Evolutionary conservation across 371 early-diverging fungal genomes (phyloP), one percentile per base, ranked within the genome.

Genomic region (Umbelopsis sp.): DNA sequence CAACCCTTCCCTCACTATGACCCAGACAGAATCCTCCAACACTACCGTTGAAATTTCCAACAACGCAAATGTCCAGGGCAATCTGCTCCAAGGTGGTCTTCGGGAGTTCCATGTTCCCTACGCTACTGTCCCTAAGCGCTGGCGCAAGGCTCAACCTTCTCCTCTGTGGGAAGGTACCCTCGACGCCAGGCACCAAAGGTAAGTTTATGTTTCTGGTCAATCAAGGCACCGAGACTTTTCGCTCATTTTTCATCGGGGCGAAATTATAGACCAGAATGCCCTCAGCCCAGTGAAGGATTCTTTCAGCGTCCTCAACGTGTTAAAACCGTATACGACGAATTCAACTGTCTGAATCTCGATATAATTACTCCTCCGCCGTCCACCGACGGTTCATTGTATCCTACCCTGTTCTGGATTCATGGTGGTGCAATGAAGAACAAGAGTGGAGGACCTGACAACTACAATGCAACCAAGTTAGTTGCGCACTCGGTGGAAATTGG

Each of bases 61-160:
- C 12, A 18, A 25, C 22, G 11, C 29, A 0, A 35, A 29, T 16
- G 35, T 57, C 32, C 11, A 57, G 35, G 57, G 57, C 14, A 57
- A 57, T 8, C 16, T 57, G 18, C 35, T 57, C n/a, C 32, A 57
- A 35, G 35, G 29, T 8, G 35, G 35, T n/a, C 18, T 57, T 0
- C 29, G 57, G 35, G 29, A 18, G 12, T 57, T 57, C 37, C 57
- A 57, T n/a, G 16, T 57, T 29, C 57, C 57, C 2, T 57, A 57
- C 29, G 57, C 57, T 11, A 57, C 57, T 14, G 57, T 57, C 3
- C 57, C 57, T 16, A 57, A 57, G 37, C 57, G 57, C 29, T 57
- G 57, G 57, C 29, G 57, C 11, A 18, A 18, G 18, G 57, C 57
- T 57, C 9, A 57, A 35, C 57, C 57, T 35, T 24, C 16, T 18